Conservation (phyloP, 371 early-diverging fungal species). For the Capniomyces stellatus region DNA sequence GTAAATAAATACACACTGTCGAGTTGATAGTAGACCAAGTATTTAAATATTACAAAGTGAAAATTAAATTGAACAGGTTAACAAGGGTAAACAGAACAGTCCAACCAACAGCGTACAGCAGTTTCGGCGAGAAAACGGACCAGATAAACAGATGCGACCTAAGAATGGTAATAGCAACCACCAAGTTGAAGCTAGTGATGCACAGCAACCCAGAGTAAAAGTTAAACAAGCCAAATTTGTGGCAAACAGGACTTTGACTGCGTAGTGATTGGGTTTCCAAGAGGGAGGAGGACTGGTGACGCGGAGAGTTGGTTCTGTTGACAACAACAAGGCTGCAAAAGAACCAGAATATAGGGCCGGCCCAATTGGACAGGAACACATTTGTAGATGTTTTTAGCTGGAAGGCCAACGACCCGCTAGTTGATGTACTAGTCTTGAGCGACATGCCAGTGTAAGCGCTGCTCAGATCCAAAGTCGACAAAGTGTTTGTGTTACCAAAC, state of each 20-base stretch:
- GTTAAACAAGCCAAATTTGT: conserved; percentile 30
- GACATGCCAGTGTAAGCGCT: conserved; percentile 66
- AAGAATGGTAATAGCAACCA: conserved; percentile 23
- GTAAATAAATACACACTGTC: too few species aligned
- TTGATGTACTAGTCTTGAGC: conserved; percentile 25
- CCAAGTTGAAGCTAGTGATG: neutral
- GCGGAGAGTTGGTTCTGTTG: too few species aligned
- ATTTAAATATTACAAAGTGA: too few species aligned
- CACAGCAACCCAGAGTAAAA: conserved; percentile 1
- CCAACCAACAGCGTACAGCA: conserved; percentile 55
- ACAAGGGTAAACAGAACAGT: too few species aligned
- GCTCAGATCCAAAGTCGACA: conserved; percentile 57
- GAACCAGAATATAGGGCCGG: too few species aligned
- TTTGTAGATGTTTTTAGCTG: neutral
- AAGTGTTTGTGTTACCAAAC: conserved; percentile 58
- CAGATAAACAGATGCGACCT: conserved; percentile 64
- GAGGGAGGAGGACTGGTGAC: conserved; percentile 31
- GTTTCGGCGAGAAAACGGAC: conserved; percentile 73
- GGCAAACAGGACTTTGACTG: neutral
- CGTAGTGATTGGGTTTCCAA: conserved; percentile 43
- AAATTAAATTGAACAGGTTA: too few species aligned
- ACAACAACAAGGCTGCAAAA: too few species aligned
- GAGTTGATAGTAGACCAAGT: too few species aligned
- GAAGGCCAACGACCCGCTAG: neutral
- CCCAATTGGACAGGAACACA: neutral